Percentiles rank a stretch among this genome's conserved stretches.
Evolutionary conservation across 208 protist genomes (phyloP).

Genomic region (Wallacemonas collosoma): DNA sequence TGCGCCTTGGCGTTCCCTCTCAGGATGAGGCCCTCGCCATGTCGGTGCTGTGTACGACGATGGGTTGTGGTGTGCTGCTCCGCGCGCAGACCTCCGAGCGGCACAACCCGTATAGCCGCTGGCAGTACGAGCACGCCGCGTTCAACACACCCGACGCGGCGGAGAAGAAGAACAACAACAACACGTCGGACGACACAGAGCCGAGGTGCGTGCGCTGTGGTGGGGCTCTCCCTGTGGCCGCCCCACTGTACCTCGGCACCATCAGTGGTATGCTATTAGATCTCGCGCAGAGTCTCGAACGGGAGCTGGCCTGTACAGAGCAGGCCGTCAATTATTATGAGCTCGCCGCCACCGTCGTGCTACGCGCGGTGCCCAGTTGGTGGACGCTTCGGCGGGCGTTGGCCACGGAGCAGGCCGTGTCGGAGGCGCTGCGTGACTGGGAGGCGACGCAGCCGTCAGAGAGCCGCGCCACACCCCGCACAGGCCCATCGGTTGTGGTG

Average conservation of each 20-base stretch:
- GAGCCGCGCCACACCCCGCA: neutral
- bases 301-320: constrained; percentile 15
- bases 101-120: constrained; percentile 3
- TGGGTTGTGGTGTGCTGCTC: constrained; percentile 22
- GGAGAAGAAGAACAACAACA: no score
- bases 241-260: constrained; percentile 1
- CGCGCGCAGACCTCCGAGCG: neutral
- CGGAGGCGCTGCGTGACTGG: neutral
- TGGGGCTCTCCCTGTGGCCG: neutral
- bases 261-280: constrained; percentile 4
- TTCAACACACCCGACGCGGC: neutral
- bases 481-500: neutral
- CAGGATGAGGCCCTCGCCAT: constrained; percentile 23
- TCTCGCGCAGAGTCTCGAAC: constrained; percentile 16
- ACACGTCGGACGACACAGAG: no score
- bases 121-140: constrained; percentile 10
- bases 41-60: constrained; percentile 23
- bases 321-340: constrained; percentile 26
- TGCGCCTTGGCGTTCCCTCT: constrained; percentile 10
- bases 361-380: constrained; percentile 10
- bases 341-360: constrained; percentile 22
- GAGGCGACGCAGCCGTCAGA: neutral
- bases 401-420: neutral
- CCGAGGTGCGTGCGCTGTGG: neutral
- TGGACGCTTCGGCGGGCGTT: neutral